Percentiles rank a stretch among this genome's conserved stretches.
phyloP scores from a whole-genome alignment of 208 protist genomes.

The Strigomonas oncopelti region DNA sequence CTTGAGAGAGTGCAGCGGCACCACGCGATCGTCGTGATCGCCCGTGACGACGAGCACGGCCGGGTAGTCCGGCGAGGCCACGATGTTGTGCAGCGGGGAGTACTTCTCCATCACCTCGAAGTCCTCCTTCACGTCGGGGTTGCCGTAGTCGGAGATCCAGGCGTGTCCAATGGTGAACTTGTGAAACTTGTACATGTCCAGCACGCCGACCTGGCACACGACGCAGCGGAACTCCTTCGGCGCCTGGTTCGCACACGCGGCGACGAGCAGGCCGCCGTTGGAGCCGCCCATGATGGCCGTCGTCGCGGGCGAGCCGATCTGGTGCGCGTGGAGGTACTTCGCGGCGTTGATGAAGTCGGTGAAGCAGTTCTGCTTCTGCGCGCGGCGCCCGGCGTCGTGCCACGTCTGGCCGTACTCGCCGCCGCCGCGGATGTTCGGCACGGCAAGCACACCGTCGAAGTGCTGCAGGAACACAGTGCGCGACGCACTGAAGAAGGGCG shows the following conservation, averaged over 20 bases:
- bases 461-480: conserved; percentile 80
- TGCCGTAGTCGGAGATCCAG: conserved; percentile 92
- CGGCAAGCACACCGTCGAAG: conserved; percentile 76
- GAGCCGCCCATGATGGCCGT: conserved; percentile 91
- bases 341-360: conserved; percentile 79
- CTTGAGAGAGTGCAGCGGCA: conserved; percentile 96
- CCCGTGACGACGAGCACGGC: conserved; percentile 88
- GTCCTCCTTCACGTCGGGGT: conserved; percentile 88
- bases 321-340: conserved; percentile 67
- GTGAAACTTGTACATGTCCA: conserved; percentile 95
- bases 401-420: conserved; percentile 93
- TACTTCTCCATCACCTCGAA: conserved; percentile 92
- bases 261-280: conserved; percentile 94
- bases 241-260: conserved; percentile 83
- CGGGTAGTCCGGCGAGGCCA: conserved; percentile 75
- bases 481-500: conserved; percentile 69
- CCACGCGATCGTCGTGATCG: conserved; percentile 95
- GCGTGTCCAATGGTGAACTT: conserved; percentile 93
- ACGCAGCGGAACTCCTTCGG: conserved; percentile 82
- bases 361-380: conserved; percentile 89
- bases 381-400: conserved; percentile 86
- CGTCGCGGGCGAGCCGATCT: conserved; percentile 77
- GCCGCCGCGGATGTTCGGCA: conserved; percentile 94
- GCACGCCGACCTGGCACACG: conserved; percentile 87
- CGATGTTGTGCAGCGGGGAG: conserved; percentile 93